Evolutionary conservation across 108 stramenopile species (phyloP).

Genomic region (Pseudonitzschia multiseries): DNA sequence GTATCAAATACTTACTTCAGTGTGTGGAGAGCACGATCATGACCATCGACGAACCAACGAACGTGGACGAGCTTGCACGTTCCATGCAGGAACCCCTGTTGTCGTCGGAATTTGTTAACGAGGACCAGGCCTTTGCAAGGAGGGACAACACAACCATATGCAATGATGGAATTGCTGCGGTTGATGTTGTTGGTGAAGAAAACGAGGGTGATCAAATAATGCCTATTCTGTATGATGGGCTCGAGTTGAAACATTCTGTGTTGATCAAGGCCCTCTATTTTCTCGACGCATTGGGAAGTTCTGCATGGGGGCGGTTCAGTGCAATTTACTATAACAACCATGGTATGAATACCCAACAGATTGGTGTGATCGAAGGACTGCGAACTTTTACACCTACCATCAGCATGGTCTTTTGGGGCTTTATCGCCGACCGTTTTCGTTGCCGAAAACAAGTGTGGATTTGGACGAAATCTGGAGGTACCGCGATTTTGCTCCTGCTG

Average conservation of each 20-base stretch:
- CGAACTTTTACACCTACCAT: slow-evolving; percentile 30
- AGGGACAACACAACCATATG: not conserved
- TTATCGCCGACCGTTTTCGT: slow-evolving; percentile 36
- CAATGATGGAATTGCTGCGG: not conserved
- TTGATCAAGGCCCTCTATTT: slow-evolving; percentile 49
- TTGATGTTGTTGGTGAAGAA: not conserved
- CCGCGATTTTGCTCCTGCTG: slow-evolving; percentile 34
- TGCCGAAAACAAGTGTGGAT: slow-evolving; percentile 50
- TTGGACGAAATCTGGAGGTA: slow-evolving; percentile 29
- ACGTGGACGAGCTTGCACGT: slow-evolving; percentile 1
- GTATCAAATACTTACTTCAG: too few relatives aligned
- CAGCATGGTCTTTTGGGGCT: slow-evolving; percentile 37
- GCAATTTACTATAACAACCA: slow-evolving; percentile 50
- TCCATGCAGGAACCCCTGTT: slow-evolving; percentile 7
- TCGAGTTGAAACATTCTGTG: slow-evolving; percentile 27
- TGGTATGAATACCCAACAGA: slow-evolving; percentile 33
- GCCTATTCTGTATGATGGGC: slow-evolving; percentile 23
- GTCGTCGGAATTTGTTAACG: not conserved
- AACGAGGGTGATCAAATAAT: not conserved
- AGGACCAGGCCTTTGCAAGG: not conserved
- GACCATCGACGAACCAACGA: slow-evolving; percentile 3
- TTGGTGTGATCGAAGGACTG: slow-evolving; percentile 44
- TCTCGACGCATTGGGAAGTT: slow-evolving; percentile 44
- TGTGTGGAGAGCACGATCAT: not conserved
- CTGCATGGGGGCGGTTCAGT: slow-evolving; percentile 54